phyloP scores from a whole-genome alignment of 768 basidiomycete genomes.

The Suillus fuscotomentosus region DNA sequence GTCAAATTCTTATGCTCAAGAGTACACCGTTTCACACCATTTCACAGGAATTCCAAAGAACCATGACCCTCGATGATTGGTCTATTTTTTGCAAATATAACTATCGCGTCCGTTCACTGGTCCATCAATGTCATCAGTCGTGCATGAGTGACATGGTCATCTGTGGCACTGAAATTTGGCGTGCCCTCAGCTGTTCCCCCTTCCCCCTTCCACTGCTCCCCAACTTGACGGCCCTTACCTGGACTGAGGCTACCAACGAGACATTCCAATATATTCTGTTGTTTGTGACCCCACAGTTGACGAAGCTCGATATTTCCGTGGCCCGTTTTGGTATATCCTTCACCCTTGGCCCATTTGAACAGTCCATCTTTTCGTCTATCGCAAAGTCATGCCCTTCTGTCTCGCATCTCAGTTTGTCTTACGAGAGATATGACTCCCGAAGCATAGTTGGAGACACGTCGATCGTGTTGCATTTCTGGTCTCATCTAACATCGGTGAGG shows the following conservation, averaged over 20 bases:
- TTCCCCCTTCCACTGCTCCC: neutral
- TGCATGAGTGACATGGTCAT: neutral
- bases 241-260: neutral
- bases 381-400: neutral
- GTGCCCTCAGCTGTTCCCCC: neutral
- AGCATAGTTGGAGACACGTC: neutral
- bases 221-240: neutral
- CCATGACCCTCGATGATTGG: neutral
- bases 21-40: neutral
- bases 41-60: neutral
- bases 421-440: no score
- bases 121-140: neutral
- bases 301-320: neutral
- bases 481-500: neutral
- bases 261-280: no score
- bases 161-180: neutral
- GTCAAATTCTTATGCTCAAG: neutral
- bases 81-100: neutral
- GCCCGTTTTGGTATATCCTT: neutral
- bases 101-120: slow-evolving; percentile 8
- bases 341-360: neutral
- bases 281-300: neutral
- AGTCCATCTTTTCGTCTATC: neutral
- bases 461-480: neutral
- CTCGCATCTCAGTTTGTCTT: neutral